Evolutionary conservation across 179 eudicot species (phyloP), one percentile per base, ranked within the genome.

Genomic region (Carnegiea gigantea): DNA sequence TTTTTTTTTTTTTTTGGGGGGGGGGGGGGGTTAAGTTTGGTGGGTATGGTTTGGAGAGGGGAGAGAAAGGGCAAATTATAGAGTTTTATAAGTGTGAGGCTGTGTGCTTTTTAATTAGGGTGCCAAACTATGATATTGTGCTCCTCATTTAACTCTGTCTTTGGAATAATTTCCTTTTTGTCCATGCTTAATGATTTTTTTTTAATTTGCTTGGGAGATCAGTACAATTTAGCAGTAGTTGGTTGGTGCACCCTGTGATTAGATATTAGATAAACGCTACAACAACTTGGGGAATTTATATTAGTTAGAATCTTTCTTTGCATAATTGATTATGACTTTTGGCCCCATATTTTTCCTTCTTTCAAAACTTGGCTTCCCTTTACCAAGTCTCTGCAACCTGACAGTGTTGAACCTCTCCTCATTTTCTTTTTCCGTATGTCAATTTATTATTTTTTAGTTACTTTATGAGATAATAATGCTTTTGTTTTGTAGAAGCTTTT

Each of bases 81-180:
- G 48, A 5, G 62, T 73, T 44, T 76, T 57, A 75, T 70, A 70
- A 62, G 48, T 79, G 64, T 74, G 78, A 72, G 75, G 54, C n/a
- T 85, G 78, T 79, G 80, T 57, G 53, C 54, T 46, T 70, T 65
- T 70, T 30, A 38, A 70, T 82, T 82, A 75, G 75, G 79, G 78
- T 85, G 72, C 64, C 53, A 75, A 82, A 85, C 53, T 79, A 82
- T 70, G 86, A 70, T 57, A 40, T 85, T 79, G 84, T 82, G 83
- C 74, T 77, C 82, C 79, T 81, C 71, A 78, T 77, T 77, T 81
- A 84, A 33, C 77, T 81, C 67, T 73, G 49, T 54, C 7, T 23
- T 38, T 43, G 88, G 79, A 82, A 82, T 73, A 76, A 76, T 75
- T 62, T 79, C 73, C 57, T 76, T 76, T 71, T 48, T 62, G 78